Percentiles rank a stretch among this genome's conserved stretches.
Conservation (phyloP, 2,329 filamentous ascomycete species). For the Plenodomus lindquistii region DNA sequence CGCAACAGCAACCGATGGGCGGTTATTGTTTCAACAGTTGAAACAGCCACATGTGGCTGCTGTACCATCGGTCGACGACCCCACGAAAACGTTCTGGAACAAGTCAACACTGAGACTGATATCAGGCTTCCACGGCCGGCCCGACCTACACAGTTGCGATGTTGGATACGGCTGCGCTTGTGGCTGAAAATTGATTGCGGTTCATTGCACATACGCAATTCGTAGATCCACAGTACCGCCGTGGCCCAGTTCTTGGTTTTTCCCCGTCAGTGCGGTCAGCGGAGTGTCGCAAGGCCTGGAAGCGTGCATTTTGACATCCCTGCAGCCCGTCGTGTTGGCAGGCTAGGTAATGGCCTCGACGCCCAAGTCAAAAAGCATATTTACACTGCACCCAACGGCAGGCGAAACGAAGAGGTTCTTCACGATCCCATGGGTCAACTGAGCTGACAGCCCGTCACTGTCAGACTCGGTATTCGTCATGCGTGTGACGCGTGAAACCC, state of each 20-base stretch:
- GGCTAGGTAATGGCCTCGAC: background rate
- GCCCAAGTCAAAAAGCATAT: background rate
- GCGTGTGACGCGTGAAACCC: slow-evolving; percentile 1
- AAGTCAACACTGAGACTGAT: background rate
- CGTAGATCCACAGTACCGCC: slow-evolving; percentile 1
- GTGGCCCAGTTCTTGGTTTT: background rate
- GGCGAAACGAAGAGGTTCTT: background rate
- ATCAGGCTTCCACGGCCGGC: background rate
- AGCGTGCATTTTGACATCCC: background rate
- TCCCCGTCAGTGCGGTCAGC: slow-evolving; percentile 6
- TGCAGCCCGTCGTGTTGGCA: slow-evolving; percentile 1
- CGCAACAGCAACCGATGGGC: background rate
- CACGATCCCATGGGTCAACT: background rate
- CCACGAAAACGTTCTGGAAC: slow-evolving; percentile 10
- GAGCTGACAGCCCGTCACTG: slow-evolving; percentile 2
- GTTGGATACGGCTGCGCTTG: background rate
- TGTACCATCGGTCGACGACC: background rate
- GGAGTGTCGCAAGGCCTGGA: slow-evolving; percentile 9
- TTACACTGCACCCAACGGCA: background rate
- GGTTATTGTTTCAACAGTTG: slow-evolving; percentile 2
- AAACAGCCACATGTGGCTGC: slow-evolving; percentile 4
- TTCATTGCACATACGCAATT: too few relatives aligned
- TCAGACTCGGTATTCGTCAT: slow-evolving; percentile 8
- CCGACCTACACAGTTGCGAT: background rate
- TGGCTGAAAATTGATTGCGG: slow-evolving; percentile 9